Evolutionary conservation across 2,329 filamentous ascomycete genomes (phyloP).

Genomic region (Grosmannia huntii): DNA sequence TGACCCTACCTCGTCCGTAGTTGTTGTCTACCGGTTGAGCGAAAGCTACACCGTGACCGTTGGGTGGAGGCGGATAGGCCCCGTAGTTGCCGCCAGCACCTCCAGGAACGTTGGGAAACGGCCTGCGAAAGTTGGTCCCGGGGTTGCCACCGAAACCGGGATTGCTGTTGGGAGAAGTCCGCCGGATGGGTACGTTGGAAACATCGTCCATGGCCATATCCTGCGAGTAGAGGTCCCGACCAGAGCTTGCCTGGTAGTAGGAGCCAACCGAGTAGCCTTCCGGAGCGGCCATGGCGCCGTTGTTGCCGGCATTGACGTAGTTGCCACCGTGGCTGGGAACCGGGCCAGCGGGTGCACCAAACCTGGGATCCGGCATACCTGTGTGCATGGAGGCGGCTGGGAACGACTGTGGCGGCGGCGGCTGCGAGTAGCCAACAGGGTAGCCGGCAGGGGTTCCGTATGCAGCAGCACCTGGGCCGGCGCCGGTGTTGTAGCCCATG

Average conservation of each 20-base stretch:
- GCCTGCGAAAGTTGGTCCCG: conserved; percentile 3
- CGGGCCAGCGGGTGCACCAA: not conserved
- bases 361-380: conserved; percentile 6
- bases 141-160: conserved; percentile 3
- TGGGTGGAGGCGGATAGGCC: conserved; percentile 23
- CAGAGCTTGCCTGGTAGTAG: conserved; percentile 4
- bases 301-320: not conserved
- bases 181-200: conserved; percentile 1
- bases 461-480: conserved; percentile 1
- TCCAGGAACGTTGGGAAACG: not conserved
- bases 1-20: conserved; percentile 10
- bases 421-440: not conserved
- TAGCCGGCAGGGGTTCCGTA: not conserved
- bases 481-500: conserved; percentile 29
- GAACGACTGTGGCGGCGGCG: conserved; percentile 1
- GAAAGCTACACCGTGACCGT: conserved; percentile 10
- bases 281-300: conserved; percentile 2
- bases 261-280: conserved; percentile 9
- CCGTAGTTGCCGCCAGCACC: conserved; percentile 40
- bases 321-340: not conserved
- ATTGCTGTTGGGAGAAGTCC: conserved; percentile 6
- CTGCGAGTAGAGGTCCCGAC: conserved; percentile 6
- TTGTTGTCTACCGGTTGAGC: conserved; percentile 8
- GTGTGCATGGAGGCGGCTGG: not conserved
- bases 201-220: conserved; percentile 11